Base-by-base conservation (phyloP, 495 filamentous ascomycete species). In the Tuber magnatum region DNA sequence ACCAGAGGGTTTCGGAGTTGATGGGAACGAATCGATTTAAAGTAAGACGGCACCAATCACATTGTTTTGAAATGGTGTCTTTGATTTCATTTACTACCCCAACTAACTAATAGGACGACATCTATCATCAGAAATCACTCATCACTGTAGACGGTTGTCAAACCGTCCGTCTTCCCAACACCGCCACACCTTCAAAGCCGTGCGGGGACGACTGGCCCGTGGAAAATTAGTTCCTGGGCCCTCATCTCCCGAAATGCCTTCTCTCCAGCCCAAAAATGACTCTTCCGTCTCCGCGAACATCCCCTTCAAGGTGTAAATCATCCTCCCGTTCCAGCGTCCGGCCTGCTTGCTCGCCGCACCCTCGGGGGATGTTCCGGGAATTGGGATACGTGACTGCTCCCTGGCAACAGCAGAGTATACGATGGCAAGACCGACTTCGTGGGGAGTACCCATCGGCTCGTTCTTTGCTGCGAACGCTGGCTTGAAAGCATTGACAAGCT, bases 201-300 rank as follows among this genome's bases (percentile, higher is more conserved):
- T 35, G 28, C 56, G 28, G 56, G 56, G 28, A 28, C 1, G 56
- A 16, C 14, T 4, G 56, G 14, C 28, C 56, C 56, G 7, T 65
- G 28, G 56, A 65, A 65, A 4, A 65, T 32, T 35, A 65, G 16
- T 18, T 65, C 56, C 56, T 65, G 56, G 18, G 56, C 14, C 28
- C 14, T 65, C 56, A 65, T 65, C 56, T 65, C 56, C 28, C n/a
- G 56, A 35, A 65, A 35, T 65, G 56, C 56, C 28, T 65, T 65
- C 28, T 35, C 28, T 35, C 56, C 56, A 35, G 35, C 56, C 56
- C 56, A 65, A 35, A 65, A 65, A 65, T 28, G 81, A 74, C 68
- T 81, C 83, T 74, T 85, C 83, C 2, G 84, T 32, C 77, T 85
- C 84, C 7, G 81, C 82, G 68, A 81, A 84, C 2, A n/a, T 74